A percentile compares a stretch with the other conserved stretches of the same genome.
phyloP scores from a whole-genome alignment of 805 yeast genomes.

The Candida anglica region DNA sequence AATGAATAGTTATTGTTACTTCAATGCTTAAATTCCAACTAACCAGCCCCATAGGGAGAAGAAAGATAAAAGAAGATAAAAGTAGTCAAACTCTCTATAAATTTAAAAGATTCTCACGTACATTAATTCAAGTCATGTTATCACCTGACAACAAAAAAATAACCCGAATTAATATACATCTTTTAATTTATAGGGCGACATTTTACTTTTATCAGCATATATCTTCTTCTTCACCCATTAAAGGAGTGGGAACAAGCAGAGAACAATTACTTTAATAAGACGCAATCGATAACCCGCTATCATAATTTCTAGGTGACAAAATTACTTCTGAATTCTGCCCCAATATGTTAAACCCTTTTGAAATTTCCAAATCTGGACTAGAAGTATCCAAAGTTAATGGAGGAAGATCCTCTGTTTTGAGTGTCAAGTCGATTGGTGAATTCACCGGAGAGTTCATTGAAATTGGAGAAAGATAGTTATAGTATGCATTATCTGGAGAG shows the following conservation, averaged over 20 bases:
- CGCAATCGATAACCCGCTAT: slow-evolving; percentile 1
- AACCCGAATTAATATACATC: slow-evolving; percentile 19
- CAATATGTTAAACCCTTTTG: slow-evolving; percentile 25
- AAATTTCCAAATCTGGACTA: slow-evolving; percentile 1
- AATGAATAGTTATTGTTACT: slow-evolving; percentile 15
- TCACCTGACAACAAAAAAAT: slow-evolving; percentile 9
- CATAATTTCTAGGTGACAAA: slow-evolving; percentile 21
- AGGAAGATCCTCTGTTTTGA: slow-evolving; percentile 14
- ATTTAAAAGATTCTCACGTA: slow-evolving; percentile 16
- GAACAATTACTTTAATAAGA: slow-evolving; percentile 8
- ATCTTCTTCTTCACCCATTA: not conserved
- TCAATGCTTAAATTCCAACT: slow-evolving; percentile 32
- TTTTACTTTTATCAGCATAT: not conserved
- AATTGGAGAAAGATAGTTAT: slow-evolving; percentile 40
- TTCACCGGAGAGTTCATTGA: slow-evolving; percentile 36
- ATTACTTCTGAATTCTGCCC: slow-evolving; percentile 47
- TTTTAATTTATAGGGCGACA: slow-evolving; percentile 4
- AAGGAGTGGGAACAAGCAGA: slow-evolving; percentile 14
- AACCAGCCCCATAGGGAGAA: too few species aligned
- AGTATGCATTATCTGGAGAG: slow-evolving; percentile 10
- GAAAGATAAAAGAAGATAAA: too few species aligned
- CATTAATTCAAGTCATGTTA: slow-evolving; percentile 14
- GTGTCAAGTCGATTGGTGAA: slow-evolving; percentile 37
- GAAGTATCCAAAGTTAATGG: slow-evolving; percentile 8
- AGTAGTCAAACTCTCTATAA: slow-evolving; percentile 1